phyloP scores from a whole-genome alignment of 2,329 filamentous ascomycete genomes.

The Helotiales sp. region DNA sequence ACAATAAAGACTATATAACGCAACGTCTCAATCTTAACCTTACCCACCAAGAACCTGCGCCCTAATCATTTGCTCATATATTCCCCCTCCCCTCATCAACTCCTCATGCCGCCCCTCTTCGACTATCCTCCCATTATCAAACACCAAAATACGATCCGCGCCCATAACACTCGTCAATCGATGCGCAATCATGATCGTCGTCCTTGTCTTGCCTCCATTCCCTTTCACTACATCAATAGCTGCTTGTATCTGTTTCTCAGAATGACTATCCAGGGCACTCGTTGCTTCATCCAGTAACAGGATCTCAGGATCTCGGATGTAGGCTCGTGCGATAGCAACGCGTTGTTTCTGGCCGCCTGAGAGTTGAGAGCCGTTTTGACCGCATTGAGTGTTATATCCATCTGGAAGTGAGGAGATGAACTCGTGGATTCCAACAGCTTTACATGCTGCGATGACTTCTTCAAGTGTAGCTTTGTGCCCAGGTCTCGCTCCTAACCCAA shows the following conservation, averaged over 20 bases:
- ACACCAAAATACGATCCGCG: slow-evolving; percentile 57
- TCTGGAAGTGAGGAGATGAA: slow-evolving; percentile 62
- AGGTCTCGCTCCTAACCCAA: slow-evolving; percentile 54
- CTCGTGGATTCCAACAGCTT: slow-evolving; percentile 69
- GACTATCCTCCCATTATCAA: slow-evolving; percentile 53
- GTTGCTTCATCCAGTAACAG: slow-evolving; percentile 83
- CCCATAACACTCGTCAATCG: slow-evolving; percentile 55
- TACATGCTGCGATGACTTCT: slow-evolving; percentile 67
- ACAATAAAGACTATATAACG: background rate
- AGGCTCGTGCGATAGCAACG: slow-evolving; percentile 73
- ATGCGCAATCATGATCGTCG: slow-evolving; percentile 59
- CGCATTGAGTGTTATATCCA: slow-evolving; percentile 65
- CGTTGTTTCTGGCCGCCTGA: slow-evolving; percentile 81
- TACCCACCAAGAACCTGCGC: slow-evolving; percentile 21
- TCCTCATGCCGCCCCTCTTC: slow-evolving; percentile 56
- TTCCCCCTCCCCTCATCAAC: slow-evolving; percentile 51
- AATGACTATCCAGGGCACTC: slow-evolving; percentile 60
- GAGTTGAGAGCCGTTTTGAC: slow-evolving; percentile 72
- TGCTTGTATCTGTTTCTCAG: slow-evolving; percentile 64
- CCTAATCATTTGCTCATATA: slow-evolving; percentile 36
- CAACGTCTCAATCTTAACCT: background rate
- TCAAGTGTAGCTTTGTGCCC: slow-evolving; percentile 54
- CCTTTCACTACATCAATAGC: no score
- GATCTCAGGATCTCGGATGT: slow-evolving; percentile 70
- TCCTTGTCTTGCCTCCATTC: slow-evolving; percentile 50